Conservation (phyloP, 2,329 filamentous ascomycete genomes). For the Talaromyces atroroseus region DNA sequence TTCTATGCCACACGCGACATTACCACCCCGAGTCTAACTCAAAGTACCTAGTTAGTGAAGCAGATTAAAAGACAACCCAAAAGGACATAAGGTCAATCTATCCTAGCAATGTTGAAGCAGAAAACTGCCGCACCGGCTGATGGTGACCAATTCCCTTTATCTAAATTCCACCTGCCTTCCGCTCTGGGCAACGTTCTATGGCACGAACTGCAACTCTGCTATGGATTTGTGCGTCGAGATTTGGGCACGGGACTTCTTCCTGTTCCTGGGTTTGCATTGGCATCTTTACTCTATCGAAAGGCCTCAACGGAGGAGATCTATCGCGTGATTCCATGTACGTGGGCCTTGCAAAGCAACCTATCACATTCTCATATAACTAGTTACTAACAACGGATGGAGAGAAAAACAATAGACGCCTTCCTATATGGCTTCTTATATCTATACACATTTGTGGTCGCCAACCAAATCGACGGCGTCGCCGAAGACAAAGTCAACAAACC, state of each 20-base stretch:
- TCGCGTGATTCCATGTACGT: slow-evolving; percentile 7
- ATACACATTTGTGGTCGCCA: slow-evolving; percentile 11
- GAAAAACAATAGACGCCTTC: slow-evolving; percentile 3
- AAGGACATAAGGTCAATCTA: too few relatives aligned
- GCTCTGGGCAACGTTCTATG: background rate
- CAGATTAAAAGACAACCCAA: too few relatives aligned
- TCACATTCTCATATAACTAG: background rate
- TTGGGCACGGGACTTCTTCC: slow-evolving; percentile 9
- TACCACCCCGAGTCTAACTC: too few relatives aligned
- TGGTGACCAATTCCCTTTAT: too few relatives aligned
- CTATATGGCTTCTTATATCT: slow-evolving; percentile 10
- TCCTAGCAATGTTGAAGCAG: too few relatives aligned
- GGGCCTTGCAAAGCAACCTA: too few relatives aligned
- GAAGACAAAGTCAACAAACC: slow-evolving; percentile 13
- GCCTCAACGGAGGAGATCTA: slow-evolving; percentile 7
- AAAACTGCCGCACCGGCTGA: too few relatives aligned
- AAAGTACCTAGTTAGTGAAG: too few relatives aligned
- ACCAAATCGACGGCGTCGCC: slow-evolving; percentile 11
- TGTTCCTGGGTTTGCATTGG: slow-evolving; percentile 8
- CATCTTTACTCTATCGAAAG: slow-evolving; percentile 11
- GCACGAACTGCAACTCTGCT: slow-evolving; percentile 10
- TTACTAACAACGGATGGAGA: background rate
- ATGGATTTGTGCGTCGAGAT: slow-evolving; percentile 11
- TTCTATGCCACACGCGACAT: too few relatives aligned
- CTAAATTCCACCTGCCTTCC: background rate